Conservation (phyloP, 371 early-diverging fungal species). For the Mucor racemosus region DNA sequence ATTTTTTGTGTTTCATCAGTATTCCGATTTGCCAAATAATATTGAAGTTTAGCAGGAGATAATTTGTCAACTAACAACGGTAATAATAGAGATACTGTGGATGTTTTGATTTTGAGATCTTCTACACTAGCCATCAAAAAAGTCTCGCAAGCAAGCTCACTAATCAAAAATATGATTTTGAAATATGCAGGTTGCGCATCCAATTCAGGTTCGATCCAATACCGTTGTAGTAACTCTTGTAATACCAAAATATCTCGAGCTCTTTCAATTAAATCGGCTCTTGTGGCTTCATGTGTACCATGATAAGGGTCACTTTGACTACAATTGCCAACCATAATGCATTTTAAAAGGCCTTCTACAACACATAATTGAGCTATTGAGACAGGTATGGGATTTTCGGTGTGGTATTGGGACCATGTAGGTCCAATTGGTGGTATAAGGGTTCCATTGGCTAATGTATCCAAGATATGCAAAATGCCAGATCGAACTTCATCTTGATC, state of each 20-base stretch:
- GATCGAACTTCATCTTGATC: constrained; percentile 22
- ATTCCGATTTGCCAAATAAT: constrained; percentile 12
- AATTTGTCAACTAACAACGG: constrained; percentile 35
- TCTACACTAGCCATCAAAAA: constrained; percentile 27
- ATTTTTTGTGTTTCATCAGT: constrained; percentile 21
- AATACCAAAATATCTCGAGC: constrained; percentile 28
- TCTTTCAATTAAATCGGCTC: constrained; percentile 5
- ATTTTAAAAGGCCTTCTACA: constrained; percentile 40
- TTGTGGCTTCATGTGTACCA: not conserved
- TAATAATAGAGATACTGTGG: constrained; percentile 25
- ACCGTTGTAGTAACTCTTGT: constrained; percentile 37
- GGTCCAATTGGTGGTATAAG: constrained; percentile 34
- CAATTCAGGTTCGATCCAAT: constrained; percentile 38
- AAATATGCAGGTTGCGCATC: constrained; percentile 28
- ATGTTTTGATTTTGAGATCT: constrained; percentile 25
- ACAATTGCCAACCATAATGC: constrained; percentile 28
- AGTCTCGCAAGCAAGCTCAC: constrained; percentile 40
- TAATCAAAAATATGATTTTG: constrained; percentile 33
- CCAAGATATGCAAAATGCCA: constrained; percentile 34
- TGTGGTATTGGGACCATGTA: constrained; percentile 31
- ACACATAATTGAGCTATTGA: constrained; percentile 36
- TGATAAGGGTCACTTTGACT: constrained; percentile 17
- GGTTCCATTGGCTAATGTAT: constrained; percentile 34
- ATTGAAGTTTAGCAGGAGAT: constrained; percentile 21
- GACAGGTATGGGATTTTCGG: not conserved